phyloP scores from a whole-genome alignment of 768 basidiomycete genomes.

The Hirschioporus abietinus region DNA sequence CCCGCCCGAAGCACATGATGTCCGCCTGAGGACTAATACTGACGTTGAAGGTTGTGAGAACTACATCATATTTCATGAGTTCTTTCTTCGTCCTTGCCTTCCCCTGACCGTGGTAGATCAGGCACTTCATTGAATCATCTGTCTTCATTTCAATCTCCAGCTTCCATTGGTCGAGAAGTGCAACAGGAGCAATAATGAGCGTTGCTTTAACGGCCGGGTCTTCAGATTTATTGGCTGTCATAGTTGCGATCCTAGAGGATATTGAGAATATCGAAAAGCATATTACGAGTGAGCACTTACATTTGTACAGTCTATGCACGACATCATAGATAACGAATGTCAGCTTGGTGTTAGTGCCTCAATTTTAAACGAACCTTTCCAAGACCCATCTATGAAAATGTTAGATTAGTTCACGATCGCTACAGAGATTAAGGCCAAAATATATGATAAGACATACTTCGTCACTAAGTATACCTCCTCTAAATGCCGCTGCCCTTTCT shows the following conservation, averaged over 20 bases:
- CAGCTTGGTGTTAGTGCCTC: background rate
- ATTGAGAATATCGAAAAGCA: constrained; percentile 7
- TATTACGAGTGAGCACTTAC: constrained; percentile 13
- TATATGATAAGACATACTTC: constrained; percentile 19
- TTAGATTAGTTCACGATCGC: background rate
- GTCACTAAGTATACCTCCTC: constrained; percentile 46
- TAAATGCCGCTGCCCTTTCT: constrained; percentile 28
- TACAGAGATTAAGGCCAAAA: background rate
- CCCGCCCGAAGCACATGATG: constrained; percentile 13
- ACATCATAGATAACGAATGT: background rate
- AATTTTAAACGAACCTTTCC: constrained; percentile 38
- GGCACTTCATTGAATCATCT: constrained; percentile 39
- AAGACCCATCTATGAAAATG: constrained; percentile 36
- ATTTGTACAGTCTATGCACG: constrained; percentile 21
- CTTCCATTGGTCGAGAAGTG: constrained; percentile 65
- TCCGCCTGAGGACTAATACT: constrained; percentile 13
- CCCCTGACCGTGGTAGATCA: constrained; percentile 57
- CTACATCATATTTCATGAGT: constrained; percentile 54
- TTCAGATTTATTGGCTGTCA: constrained; percentile 46
- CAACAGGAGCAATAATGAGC: constrained; percentile 61
- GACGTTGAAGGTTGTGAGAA: constrained; percentile 50
- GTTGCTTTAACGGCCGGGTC: constrained; percentile 55
- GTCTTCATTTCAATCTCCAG: constrained; percentile 55
- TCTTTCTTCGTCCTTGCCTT: constrained; percentile 42
- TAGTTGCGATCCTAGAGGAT: constrained; percentile 41